Evolutionary conservation across 192 early-diverging fungal genomes (phyloP).

Genomic region (Entomortierella beljakovae): DNA sequence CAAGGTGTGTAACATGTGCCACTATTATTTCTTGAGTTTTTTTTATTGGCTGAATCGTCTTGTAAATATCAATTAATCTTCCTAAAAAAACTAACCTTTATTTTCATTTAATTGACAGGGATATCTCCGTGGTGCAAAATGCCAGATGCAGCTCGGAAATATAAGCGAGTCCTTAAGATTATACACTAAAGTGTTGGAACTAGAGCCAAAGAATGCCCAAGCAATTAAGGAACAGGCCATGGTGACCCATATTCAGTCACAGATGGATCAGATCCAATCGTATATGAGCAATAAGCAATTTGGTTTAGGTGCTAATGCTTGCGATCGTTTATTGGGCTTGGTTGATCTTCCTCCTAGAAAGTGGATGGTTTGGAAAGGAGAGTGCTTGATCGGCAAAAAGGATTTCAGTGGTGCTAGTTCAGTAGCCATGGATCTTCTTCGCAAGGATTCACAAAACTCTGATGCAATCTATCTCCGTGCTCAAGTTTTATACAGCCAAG

Average conservation of each 20-base stretch:
- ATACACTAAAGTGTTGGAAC: conserved; percentile 55
- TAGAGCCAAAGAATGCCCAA: conserved; percentile 56
- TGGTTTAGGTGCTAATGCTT: conserved; percentile 56
- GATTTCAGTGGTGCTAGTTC: conserved; percentile 73
- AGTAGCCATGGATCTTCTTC: conserved; percentile 70
- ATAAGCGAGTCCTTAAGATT: conserved; percentile 66
- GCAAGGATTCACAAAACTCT: conserved; percentile 71
- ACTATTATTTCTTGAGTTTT: conserved; percentile 3
- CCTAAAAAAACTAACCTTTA: neutral
- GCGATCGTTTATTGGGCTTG: conserved; percentile 58
- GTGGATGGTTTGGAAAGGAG: conserved; percentile 75
- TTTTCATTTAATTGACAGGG: conserved; percentile 16
- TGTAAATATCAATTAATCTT: too few relatives aligned
- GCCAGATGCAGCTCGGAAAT: conserved; percentile 76
- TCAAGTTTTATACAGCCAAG: conserved; percentile 75
- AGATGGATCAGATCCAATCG: conserved; percentile 58
- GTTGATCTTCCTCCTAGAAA: conserved; percentile 60
- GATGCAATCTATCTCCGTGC: conserved; percentile 78
- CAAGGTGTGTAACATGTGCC: conserved; percentile 58
- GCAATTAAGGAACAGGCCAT: conserved; percentile 55
- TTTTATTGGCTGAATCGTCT: neutral
- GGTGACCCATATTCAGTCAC: conserved; percentile 55
- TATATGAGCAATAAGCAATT: conserved; percentile 62
- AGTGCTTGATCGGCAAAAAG: conserved; percentile 70
- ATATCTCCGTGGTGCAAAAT: conserved; percentile 76